Percentiles rank a stretch among this genome's conserved stretches.
Evolutionary conservation across 139 green algal genomes (phyloP).

Genomic region (Coccomyxa sp.): DNA sequence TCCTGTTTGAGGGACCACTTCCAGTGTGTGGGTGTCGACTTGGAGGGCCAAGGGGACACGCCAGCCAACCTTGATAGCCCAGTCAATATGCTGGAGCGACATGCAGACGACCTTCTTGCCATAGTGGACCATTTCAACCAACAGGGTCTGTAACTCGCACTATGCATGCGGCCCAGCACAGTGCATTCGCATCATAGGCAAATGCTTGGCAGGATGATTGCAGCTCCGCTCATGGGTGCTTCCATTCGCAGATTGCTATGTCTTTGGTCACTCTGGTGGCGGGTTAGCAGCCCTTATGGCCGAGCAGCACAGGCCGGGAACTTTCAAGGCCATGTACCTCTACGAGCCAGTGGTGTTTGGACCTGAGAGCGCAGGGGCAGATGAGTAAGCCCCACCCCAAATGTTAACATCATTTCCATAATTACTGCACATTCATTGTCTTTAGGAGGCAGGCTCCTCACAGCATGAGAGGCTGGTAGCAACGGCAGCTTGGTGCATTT

Average conservation of each 20-base stretch:
- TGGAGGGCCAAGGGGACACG: not conserved
- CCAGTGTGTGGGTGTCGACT: not conserved
- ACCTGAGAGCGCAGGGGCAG: not conserved
- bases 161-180: not conserved
- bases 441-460: not conserved
- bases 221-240: not conserved
- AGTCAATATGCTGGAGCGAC: not conserved
- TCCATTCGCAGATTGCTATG: not conserved
- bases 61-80: not conserved
- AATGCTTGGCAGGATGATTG: not conserved
- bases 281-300: not conserved
- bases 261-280: not conserved
- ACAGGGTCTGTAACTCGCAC: not conserved
- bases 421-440: not conserved
- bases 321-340: constrained; percentile 7
- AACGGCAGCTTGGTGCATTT: not conserved
- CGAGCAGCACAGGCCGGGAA: not conserved
- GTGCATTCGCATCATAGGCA: not conserved
- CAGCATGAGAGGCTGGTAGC: not conserved
- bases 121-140: not conserved
- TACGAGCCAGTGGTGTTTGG: not conserved
- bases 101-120: not conserved
- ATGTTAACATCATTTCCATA: not conserved
- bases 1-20: not conserved
- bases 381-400: not conserved